Evolutionary conservation across 164 flowering plant genomes (phyloP).

Genomic region (Tinospora cordifolia): DNA sequence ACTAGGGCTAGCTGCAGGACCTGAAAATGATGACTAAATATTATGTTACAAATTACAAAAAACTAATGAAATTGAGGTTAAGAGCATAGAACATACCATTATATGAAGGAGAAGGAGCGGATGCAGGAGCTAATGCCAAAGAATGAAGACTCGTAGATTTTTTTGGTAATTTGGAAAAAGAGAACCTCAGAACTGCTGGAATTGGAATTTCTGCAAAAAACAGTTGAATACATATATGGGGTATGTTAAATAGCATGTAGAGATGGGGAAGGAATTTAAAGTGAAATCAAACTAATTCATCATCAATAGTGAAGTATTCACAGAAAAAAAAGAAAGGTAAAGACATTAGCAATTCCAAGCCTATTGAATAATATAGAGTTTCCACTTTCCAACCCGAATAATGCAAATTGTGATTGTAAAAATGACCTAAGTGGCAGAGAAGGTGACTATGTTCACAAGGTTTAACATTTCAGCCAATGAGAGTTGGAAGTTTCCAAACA

Average conservation of each 20-base stretch:
- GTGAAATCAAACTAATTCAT: slow-evolving; percentile 7
- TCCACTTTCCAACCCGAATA: too few species aligned
- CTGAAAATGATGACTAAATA: slow-evolving; percentile 22
- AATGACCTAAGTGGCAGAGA: too few species aligned
- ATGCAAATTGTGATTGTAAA: too few species aligned
- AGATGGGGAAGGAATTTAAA: slow-evolving; percentile 3
- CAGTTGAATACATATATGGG: slow-evolving; percentile 6
- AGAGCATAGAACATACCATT: slow-evolving; percentile 29
- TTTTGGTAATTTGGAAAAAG: slow-evolving; percentile 19
- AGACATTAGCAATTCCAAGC: too few species aligned
- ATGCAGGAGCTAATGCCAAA: slow-evolving; percentile 30
- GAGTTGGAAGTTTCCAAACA: too few species aligned
- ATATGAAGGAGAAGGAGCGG: slow-evolving; percentile 46
- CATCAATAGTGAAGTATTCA: not conserved
- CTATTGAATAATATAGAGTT: too few species aligned
- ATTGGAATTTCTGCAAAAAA: slow-evolving; percentile 32
- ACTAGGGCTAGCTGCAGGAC: slow-evolving; percentile 31
- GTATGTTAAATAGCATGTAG: slow-evolving; percentile 4
- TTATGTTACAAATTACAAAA: slow-evolving; percentile 7
- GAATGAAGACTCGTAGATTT: slow-evolving; percentile 17
- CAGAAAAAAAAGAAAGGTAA: not conserved
- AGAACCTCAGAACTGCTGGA: slow-evolving; percentile 22
- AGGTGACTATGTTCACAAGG: too few species aligned
- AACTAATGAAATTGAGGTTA: slow-evolving; percentile 5
- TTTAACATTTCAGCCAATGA: too few species aligned